Evolutionary conservation across 2,329 filamentous ascomycete species (phyloP).

Genomic region (Penicillium nordicum): DNA sequence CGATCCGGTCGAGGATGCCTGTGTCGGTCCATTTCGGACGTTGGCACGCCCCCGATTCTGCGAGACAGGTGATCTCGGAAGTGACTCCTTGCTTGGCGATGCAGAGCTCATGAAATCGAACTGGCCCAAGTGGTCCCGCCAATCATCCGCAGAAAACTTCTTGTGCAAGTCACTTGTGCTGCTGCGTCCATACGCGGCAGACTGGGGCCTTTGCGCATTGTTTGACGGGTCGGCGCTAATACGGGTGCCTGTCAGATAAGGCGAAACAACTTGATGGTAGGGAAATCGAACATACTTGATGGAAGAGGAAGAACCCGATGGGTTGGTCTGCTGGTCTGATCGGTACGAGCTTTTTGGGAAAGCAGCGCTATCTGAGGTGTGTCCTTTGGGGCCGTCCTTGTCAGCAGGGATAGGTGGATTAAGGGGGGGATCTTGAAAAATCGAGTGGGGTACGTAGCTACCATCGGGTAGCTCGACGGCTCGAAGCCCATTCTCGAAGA

Average conservation of each 20-base stretch:
- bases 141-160: conserved; percentile 43
- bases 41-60: conserved; percentile 23
- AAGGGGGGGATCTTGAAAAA: background rate
- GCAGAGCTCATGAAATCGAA: conserved; percentile 38
- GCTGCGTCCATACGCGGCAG: conserved; percentile 30
- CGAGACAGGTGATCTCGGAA: conserved; percentile 16
- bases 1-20: conserved; percentile 15
- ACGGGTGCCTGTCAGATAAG: background rate
- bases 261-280: background rate
- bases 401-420: conserved; percentile 21
- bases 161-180: conserved; percentile 36
- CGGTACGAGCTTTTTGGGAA: conserved; percentile 21
- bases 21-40: conserved; percentile 20
- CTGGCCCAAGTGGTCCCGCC: conserved; percentile 36
- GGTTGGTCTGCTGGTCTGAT: conserved; percentile 9
- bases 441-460: background rate
- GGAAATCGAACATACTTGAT: conserved; percentile 12
- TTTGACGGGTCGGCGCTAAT: conserved; percentile 7
- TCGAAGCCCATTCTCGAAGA: background rate
- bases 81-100: conserved; percentile 22
- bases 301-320: conserved; percentile 11
- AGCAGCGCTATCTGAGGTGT: conserved; percentile 31
- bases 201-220: conserved; percentile 2
- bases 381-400: conserved; percentile 28
- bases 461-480: background rate